These are phyloP conservation scores for Picea abies DNA, from an alignment of 83 land plant genomes.

Conservation along the genomic window DNA sequence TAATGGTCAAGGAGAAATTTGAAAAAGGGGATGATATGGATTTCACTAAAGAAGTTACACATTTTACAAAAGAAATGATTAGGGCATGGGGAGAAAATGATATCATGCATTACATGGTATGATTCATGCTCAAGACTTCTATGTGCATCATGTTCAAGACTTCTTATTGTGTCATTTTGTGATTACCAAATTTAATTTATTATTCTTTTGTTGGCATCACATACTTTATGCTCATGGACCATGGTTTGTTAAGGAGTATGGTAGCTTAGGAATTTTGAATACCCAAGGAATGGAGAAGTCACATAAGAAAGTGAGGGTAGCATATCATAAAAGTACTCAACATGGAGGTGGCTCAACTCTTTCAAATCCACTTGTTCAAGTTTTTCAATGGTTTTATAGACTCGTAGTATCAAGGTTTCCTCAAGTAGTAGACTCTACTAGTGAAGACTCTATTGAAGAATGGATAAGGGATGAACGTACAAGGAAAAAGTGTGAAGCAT, in stretches of 20 bases:
- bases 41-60: neutral
- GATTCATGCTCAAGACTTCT: neutral
- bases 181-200: no score
- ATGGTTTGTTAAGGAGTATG: neutral
- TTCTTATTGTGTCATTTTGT: neutral
- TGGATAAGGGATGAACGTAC: no score
- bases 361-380: neutral
- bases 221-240: neutral
- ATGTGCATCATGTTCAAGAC: neutral
- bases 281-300: neutral
- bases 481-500: no score
- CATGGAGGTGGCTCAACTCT: neutral
- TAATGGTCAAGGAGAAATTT: neutral
- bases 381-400: neutral
- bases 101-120: neutral
- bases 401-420: neutral
- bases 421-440: neutral
- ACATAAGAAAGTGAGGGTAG: neutral
- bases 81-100: neutral
- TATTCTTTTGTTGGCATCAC: neutral
- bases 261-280: neutral
- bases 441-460: no score
- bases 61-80: neutral
- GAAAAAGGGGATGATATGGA: neutral
- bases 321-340: neutral